phyloP scores from a whole-genome alignment of 768 basidiomycete species.

The Rhodotorula paludigena region DNA sequence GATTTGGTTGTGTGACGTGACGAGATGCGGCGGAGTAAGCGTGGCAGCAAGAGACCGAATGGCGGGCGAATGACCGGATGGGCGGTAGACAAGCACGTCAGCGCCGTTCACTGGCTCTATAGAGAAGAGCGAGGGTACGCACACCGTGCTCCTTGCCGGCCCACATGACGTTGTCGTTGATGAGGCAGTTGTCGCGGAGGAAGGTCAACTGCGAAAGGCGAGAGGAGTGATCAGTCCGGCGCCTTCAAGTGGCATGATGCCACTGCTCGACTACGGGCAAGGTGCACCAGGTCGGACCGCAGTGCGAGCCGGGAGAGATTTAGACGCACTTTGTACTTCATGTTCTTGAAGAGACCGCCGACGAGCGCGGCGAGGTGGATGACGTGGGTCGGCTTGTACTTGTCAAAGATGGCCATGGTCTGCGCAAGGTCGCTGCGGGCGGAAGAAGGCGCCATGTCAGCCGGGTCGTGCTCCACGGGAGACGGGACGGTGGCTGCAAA shows the following conservation, averaged over 20 bases:
- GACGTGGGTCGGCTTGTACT: conserved; percentile 90
- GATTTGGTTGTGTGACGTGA: background rate
- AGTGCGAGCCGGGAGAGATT: too few relatives aligned
- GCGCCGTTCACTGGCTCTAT: background rate
- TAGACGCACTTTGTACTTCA: conserved; percentile 73
- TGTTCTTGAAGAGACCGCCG: conserved; percentile 91
- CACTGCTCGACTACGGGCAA: too few relatives aligned
- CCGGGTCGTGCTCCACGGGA: background rate
- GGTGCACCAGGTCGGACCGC: too few relatives aligned
- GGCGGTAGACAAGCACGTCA: background rate
- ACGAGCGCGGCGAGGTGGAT: conserved; percentile 94
- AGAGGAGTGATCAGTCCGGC: background rate
- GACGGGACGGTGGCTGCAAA: background rate
- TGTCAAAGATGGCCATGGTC: conserved; percentile 57
- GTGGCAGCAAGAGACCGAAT: background rate
- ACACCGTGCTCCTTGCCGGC: conserved; percentile 60
- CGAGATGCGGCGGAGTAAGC: background rate
- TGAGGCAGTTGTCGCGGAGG: conserved; percentile 86
- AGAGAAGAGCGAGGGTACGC: background rate
- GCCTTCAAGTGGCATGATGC: background rate
- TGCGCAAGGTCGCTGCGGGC: conserved; percentile 13
- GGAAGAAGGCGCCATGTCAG: background rate
- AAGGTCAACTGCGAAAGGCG: conserved; percentile 63
- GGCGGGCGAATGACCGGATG: too few relatives aligned
- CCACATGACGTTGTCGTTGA: conserved; percentile 90